These are phyloP conservation scores for Macrophomina tecta DNA, from an alignment of 2,329 filamentous ascomycete species.

Conservation along the genomic window DNA sequence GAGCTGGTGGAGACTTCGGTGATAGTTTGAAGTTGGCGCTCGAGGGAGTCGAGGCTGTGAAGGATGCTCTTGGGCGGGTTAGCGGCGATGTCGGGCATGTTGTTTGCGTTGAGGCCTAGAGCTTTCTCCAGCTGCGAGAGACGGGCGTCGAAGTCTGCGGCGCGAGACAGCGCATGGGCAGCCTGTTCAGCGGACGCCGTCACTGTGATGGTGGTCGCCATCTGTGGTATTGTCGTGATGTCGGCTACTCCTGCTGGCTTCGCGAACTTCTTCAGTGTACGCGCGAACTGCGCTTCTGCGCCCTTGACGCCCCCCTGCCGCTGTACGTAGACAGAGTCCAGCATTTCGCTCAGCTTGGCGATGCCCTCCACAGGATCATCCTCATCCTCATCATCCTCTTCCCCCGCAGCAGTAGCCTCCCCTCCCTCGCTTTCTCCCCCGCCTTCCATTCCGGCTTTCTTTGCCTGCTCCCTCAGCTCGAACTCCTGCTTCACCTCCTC, in stretches of 20 bases:
- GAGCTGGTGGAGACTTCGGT: constrained; percentile 74
- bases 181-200: constrained; percentile 34
- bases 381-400: constrained; percentile 49
- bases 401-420: background rate
- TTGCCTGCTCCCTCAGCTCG: constrained; percentile 47
- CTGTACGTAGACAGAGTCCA: constrained; percentile 67
- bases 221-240: constrained; percentile 10
- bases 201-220: background rate
- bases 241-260: constrained; percentile 13
- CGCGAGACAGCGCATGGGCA: constrained; percentile 73
- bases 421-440: constrained; percentile 38
- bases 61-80: constrained; percentile 70
- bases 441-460: constrained; percentile 43
- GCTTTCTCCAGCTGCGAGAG: constrained; percentile 79
- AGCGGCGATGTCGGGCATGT: constrained; percentile 66
- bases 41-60: constrained; percentile 79
- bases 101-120: constrained; percentile 76
- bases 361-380: constrained; percentile 62
- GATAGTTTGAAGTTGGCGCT: constrained; percentile 79
- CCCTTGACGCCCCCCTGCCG: constrained; percentile 43
- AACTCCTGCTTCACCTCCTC: constrained; percentile 67
- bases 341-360: constrained; percentile 70
- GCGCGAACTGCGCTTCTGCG: constrained; percentile 44
- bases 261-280: constrained; percentile 44
- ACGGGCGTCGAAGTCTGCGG: constrained; percentile 85